Percentiles rank a stretch among this genome's conserved stretches.
These are phyloP conservation scores for Oryza officinalis DNA, from an alignment of 176 grass and related monocot genomes.

Conservation along the genomic window DNA sequence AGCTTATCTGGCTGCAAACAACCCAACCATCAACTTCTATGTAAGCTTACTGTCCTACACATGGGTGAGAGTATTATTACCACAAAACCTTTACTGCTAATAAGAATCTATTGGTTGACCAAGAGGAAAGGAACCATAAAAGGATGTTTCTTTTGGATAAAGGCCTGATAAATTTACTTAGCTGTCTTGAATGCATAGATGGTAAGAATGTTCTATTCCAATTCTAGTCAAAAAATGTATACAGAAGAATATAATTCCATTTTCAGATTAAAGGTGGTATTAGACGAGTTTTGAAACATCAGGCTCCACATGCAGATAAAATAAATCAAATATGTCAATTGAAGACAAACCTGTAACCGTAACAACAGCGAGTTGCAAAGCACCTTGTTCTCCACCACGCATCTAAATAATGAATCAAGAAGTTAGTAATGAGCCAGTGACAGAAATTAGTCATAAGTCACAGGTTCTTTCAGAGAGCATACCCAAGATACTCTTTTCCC, in stretches of 20 bases:
- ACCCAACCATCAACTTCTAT: background rate
- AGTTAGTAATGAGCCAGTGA: background rate
- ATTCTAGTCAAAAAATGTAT: conserved; percentile 9
- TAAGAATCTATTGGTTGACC: too few relatives aligned
- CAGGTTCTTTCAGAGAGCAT: conserved; percentile 24
- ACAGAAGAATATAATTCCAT: background rate
- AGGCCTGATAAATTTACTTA: too few relatives aligned
- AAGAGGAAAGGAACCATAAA: background rate
- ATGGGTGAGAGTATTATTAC: background rate
- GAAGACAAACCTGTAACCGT: conserved; percentile 66
- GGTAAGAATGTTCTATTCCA: background rate
- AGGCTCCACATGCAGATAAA: background rate
- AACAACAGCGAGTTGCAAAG: conserved; percentile 89
- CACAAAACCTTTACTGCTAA: background rate
- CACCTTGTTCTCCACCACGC: conserved; percentile 98
- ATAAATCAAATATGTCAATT: background rate
- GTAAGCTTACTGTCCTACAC: background rate
- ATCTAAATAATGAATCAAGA: conserved; percentile 50
- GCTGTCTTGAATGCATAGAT: background rate
- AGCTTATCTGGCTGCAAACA: background rate
- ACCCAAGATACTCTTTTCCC: conserved; percentile 89
- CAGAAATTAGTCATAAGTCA: background rate
- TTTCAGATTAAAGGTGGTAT: background rate
- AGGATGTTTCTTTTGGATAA: too few relatives aligned
- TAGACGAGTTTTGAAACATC: background rate